phyloP scores from a whole-genome alignment of 495 filamentous ascomycete genomes.

The Venustampulla echinocandica region DNA sequence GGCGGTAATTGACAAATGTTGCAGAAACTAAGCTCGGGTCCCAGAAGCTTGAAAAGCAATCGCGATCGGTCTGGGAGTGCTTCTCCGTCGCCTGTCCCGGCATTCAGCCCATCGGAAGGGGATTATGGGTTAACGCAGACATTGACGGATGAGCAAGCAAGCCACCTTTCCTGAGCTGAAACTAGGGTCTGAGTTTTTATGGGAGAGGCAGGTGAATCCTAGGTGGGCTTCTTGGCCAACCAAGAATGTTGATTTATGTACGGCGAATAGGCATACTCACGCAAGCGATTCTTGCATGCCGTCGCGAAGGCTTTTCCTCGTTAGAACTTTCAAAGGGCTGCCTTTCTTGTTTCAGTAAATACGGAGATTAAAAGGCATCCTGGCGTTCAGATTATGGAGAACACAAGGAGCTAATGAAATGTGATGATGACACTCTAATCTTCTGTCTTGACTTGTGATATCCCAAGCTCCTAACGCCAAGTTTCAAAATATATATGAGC shows the following conservation, averaged over 20 bases:
- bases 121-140: slow-evolving; percentile 8
- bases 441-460: not conserved
- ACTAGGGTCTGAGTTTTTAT: not conserved
- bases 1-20: slow-evolving; percentile 15
- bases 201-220: not conserved
- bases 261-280: slow-evolving; percentile 7
- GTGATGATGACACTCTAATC: slow-evolving; percentile 7
- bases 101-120: slow-evolving; percentile 4
- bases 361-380: slow-evolving; percentile 20
- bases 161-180: slow-evolving; percentile 18
- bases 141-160: slow-evolving; percentile 19
- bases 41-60: not conserved
- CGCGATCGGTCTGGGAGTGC: slow-evolving; percentile 11
- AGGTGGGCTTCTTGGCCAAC: not conserved
- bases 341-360: slow-evolving; percentile 15
- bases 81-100: slow-evolving; percentile 12
- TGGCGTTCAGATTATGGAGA: slow-evolving; percentile 16
- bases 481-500: not conserved
- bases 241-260: slow-evolving; percentile 5
- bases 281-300: not conserved
- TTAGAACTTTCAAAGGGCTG: not conserved
- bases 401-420: slow-evolving; percentile 9
- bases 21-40: slow-evolving; percentile 14
- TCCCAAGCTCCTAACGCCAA: no score
- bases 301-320: not conserved